These are phyloP conservation scores for Boletus insuetus DNA, from an alignment of 768 basidiomycete species.

Conservation along the genomic window DNA sequence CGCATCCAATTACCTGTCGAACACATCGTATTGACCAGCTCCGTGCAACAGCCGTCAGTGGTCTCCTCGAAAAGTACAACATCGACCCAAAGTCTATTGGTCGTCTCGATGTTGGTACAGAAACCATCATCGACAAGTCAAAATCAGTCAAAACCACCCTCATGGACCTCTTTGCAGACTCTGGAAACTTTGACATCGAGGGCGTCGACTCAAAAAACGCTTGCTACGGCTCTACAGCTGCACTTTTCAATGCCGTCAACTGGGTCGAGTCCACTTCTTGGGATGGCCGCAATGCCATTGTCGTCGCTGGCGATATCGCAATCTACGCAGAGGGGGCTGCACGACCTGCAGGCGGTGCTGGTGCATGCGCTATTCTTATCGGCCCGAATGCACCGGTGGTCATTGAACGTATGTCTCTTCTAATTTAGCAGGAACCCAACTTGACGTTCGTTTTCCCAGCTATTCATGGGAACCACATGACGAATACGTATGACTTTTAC, in stretches of 20 bases:
- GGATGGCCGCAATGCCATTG: slow-evolving; percentile 97
- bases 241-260: slow-evolving; percentile 97
- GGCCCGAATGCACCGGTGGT: slow-evolving; percentile 95
- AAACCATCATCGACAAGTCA: slow-evolving; percentile 99
- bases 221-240: slow-evolving; percentile 98
- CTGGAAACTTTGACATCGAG: slow-evolving; percentile 96
- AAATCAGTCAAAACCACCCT: slow-evolving; percentile 98
- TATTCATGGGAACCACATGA: slow-evolving; percentile 95
- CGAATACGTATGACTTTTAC: slow-evolving; percentile 98
- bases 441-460: slow-evolving; percentile 47
- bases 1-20: neutral
- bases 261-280: slow-evolving; percentile 96
- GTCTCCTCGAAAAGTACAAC: slow-evolving; percentile 90
- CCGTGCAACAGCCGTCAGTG: slow-evolving; percentile 67
- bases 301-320: slow-evolving; percentile 95
- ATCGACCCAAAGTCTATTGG: slow-evolving; percentile 96
- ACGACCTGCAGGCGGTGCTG: slow-evolving; percentile 95
- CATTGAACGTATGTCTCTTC: slow-evolving; percentile 77
- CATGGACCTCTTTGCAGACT: slow-evolving; percentile 94
- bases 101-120: slow-evolving; percentile 96
- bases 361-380: slow-evolving; percentile 91
- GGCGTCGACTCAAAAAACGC: slow-evolving; percentile 99
- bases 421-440: neutral
- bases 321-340: slow-evolving; percentile 96
- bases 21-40: neutral